Percentiles rank a stretch among this genome's conserved stretches.
Conservation (phyloP, 2,329 filamentous ascomycete species). For the Pseudogymnoascus sp. region DNA sequence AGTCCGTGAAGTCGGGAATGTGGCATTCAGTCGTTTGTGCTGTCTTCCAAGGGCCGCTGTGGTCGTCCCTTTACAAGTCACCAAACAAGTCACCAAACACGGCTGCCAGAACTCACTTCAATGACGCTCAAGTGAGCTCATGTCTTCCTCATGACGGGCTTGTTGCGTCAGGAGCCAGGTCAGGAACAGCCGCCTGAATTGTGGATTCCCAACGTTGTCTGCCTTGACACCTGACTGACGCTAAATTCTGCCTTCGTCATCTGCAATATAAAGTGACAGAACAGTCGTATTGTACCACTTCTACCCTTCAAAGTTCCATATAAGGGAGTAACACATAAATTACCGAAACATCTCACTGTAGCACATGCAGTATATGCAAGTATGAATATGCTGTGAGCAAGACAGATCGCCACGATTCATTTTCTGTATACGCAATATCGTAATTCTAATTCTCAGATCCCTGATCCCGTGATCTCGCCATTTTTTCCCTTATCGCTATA, state of each 20-base stretch:
- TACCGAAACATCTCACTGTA: not conserved
- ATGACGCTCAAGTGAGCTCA: not conserved
- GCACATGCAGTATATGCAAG: not conserved
- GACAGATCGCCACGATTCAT: not conserved
- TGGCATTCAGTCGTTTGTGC: not conserved
- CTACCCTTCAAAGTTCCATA: not conserved
- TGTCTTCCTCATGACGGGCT: not conserved
- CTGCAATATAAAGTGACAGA: not conserved
- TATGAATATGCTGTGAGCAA: not conserved
- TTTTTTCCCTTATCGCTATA: not conserved
- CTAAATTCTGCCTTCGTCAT: not conserved
- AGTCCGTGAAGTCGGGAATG: not conserved
- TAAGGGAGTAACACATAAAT: not conserved
- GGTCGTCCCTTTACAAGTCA: not conserved
- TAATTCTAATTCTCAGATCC: not conserved
- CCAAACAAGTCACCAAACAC: not conserved
- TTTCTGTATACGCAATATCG: not conserved
- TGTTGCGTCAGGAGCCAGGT: conserved; percentile 4
- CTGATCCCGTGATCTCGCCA: not conserved
- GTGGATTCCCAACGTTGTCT: not conserved
- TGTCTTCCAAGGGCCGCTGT: not conserved
- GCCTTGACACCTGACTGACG: conserved; percentile 1
- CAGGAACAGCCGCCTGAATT: conserved; percentile 1
- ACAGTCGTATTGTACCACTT: not conserved
- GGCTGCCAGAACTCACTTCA: not conserved